Conservation (phyloP, 192 early-diverging fungal genomes). For the Ramicandelaber brevisporus region DNA sequence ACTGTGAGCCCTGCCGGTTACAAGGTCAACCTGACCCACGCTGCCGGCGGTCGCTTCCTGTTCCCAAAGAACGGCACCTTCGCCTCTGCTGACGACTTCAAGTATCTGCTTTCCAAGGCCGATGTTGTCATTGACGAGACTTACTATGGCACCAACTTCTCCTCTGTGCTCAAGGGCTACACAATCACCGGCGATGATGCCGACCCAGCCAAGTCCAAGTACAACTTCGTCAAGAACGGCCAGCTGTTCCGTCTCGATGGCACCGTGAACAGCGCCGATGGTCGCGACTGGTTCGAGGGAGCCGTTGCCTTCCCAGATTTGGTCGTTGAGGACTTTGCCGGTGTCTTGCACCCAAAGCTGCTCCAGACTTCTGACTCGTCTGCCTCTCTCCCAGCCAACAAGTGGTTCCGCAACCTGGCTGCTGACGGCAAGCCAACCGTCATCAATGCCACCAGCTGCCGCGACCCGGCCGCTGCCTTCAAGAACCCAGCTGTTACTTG, state of each 20-base stretch:
- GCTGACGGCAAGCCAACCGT: conserved; percentile 19
- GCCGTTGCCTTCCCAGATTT: conserved; percentile 39
- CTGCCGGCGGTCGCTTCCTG: conserved; percentile 38
- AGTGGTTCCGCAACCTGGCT: conserved; percentile 49
- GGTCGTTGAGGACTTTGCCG: conserved; percentile 39
- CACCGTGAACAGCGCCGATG: conserved; percentile 25
- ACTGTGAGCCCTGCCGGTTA: conserved; percentile 23
- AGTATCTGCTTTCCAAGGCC: conserved; percentile 20
- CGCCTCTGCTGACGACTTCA: conserved; percentile 15
- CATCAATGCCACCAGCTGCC: conserved; percentile 22
- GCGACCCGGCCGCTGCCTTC: conserved; percentile 12
- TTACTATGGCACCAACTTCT: conserved; percentile 15
- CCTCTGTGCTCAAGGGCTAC: conserved; percentile 26
- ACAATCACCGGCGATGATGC: conserved; percentile 10
- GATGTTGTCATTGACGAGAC: conserved; percentile 51
- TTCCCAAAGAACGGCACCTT: conserved; percentile 13
- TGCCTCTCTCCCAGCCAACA: too few relatives aligned
- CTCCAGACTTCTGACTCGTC: too few relatives aligned
- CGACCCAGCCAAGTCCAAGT: conserved; percentile 8
- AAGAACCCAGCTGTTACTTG: conserved; percentile 8
- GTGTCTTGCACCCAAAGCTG: conserved; percentile 27
- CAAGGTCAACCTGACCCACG: conserved; percentile 25
- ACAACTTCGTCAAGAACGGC: conserved; percentile 33
- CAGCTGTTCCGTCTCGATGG: conserved; percentile 44
- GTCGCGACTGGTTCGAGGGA: conserved; percentile 42